A percentile compares a stretch with the other conserved stretches of the same genome.
Conservation (phyloP, 2,329 filamentous ascomycete genomes). For the Hymenoscyphus scutula region DNA sequence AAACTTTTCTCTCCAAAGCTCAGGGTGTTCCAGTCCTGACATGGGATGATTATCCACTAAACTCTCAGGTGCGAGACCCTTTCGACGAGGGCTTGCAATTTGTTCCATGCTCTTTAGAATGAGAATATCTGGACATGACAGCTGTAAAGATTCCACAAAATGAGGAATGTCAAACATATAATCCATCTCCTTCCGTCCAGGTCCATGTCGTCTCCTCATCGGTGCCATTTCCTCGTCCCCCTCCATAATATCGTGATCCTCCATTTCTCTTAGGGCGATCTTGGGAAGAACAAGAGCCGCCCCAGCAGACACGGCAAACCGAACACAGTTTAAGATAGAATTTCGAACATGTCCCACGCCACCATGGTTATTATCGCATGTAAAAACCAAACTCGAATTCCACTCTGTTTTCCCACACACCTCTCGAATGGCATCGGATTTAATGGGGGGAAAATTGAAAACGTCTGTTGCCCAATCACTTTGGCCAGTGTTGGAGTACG, state of each 20-base stretch:
- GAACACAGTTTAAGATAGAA: slow-evolving; percentile 42
- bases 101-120: slow-evolving; percentile 4
- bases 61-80: slow-evolving; percentile 13
- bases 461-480: slow-evolving; percentile 18
- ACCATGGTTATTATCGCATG: slow-evolving; percentile 41
- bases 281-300: slow-evolving; percentile 40
- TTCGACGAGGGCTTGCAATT: slow-evolving; percentile 1
- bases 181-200: slow-evolving; percentile 7
- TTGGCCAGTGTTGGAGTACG: not conserved
- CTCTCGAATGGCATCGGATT: slow-evolving; percentile 37
- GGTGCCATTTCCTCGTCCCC: not conserved
- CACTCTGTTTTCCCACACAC: slow-evolving; percentile 38
- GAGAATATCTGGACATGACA: slow-evolving; percentile 11
- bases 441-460: slow-evolving; percentile 40
- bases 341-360: slow-evolving; percentile 43
- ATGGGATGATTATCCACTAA: slow-evolving; percentile 14
- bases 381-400: slow-evolving; percentile 40
- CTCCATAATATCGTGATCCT: slow-evolving; percentile 21
- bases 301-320: slow-evolving; percentile 41
- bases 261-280: slow-evolving; percentile 38
- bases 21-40: slow-evolving; percentile 11
- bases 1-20: slow-evolving; percentile 10
- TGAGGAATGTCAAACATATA: slow-evolving; percentile 16
- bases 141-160: slow-evolving; percentile 13
- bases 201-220: slow-evolving; percentile 6